Conservation (phyloP, 2,329 filamentous ascomycete species). For the Arthrobotrys iridis region DNA sequence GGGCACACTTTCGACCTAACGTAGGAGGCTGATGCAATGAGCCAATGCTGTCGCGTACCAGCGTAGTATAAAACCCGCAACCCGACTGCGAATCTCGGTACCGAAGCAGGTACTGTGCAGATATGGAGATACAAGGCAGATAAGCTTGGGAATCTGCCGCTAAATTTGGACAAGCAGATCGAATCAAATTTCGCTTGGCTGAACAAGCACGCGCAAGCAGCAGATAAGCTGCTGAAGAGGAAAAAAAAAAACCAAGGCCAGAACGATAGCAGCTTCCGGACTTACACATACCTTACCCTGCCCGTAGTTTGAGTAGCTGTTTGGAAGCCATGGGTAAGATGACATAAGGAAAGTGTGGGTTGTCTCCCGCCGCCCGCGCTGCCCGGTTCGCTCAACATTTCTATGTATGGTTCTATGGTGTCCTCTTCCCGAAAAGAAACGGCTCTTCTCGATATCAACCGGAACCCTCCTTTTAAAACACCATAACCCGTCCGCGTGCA, state of each 20-base stretch:
- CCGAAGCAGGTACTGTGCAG: constrained; percentile 8
- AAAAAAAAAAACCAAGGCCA: background rate
- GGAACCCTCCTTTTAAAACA: constrained; percentile 10
- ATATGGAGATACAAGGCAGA: constrained; percentile 5
- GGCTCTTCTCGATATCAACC: constrained; percentile 9
- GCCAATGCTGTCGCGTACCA: background rate
- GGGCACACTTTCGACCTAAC: background rate
- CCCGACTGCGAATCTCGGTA: constrained; percentile 3
- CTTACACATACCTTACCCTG: constrained; percentile 15
- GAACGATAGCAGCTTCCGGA: too few species aligned
- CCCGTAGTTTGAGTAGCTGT: constrained; percentile 16
- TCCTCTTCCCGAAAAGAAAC: constrained; percentile 21
- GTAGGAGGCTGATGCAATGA: background rate
- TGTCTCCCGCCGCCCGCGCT: constrained; percentile 7
- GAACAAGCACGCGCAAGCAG: constrained; percentile 4
- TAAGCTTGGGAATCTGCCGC: background rate
- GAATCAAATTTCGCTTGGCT: constrained; percentile 46
- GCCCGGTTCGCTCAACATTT: constrained; percentile 16
- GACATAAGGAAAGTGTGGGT: constrained; percentile 40
- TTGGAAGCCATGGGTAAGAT: constrained; percentile 34
- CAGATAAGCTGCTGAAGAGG: constrained; percentile 26
- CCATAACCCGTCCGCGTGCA: constrained; percentile 1
- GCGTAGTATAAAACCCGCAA: constrained; percentile 17
- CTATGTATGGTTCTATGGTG: constrained; percentile 6
- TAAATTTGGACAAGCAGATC: constrained; percentile 13